phyloP scores from a whole-genome alignment of 768 basidiomycete genomes.

The Sarcomyxa edulis region DNA sequence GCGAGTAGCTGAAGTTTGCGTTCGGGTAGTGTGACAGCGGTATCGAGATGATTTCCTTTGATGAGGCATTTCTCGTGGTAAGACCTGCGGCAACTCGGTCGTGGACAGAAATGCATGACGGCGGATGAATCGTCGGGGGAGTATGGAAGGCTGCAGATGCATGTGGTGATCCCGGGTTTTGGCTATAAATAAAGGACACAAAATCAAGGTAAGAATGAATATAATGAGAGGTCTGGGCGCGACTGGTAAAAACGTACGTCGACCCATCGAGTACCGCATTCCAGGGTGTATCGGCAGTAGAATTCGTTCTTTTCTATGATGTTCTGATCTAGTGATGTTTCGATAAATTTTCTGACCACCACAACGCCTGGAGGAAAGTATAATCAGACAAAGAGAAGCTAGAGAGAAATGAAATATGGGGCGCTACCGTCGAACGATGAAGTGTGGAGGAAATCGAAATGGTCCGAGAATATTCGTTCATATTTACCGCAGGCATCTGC shows the following conservation, averaged over 20 bases:
- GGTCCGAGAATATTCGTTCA: constrained; percentile 47
- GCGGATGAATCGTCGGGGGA: constrained; percentile 28
- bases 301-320: constrained; percentile 37
- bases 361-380: constrained; percentile 24
- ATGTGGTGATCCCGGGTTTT: constrained; percentile 30
- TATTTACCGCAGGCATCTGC: constrained; percentile 31
- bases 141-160: constrained; percentile 44
- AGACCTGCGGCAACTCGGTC: constrained; percentile 37
- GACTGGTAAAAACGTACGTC: no score
- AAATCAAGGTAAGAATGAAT: neutral
- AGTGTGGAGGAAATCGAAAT: constrained; percentile 40
- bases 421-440: constrained; percentile 40
- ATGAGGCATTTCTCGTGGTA: constrained; percentile 48
- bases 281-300: constrained; percentile 42
- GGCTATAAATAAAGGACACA: constrained; percentile 26
- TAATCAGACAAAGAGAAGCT: neutral
- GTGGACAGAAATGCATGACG: constrained; percentile 55
- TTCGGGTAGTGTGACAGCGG: constrained; percentile 10
- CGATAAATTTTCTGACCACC: constrained; percentile 28
- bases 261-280: constrained; percentile 25
- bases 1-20: constrained; percentile 24
- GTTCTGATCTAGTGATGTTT: constrained; percentile 29
- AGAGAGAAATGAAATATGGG: neutral
- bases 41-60: constrained; percentile 19
- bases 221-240: neutral